Conservation (phyloP, 768 basidiomycete genomes). For the Suillus fuscotomentosus region DNA sequence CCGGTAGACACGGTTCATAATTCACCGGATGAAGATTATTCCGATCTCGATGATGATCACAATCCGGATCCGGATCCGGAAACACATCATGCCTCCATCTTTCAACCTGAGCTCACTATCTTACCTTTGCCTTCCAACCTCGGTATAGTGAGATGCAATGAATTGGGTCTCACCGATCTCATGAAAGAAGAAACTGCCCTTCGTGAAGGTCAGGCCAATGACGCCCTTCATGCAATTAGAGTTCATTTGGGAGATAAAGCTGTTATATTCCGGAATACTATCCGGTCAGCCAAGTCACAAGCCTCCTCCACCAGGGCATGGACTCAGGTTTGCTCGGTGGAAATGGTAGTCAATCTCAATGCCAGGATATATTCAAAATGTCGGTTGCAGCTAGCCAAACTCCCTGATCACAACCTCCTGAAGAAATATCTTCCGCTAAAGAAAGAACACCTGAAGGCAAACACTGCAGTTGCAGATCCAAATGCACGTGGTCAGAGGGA, state of each 20-base stretch:
- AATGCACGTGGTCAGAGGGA: constrained; percentile 4
- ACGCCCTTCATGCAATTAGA: constrained; percentile 10
- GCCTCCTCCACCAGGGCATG: background rate
- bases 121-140: constrained; percentile 2
- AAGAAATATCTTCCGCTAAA: background rate
- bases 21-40: background rate
- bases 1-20: too few relatives aligned
- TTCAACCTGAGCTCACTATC: background rate
- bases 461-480: background rate
- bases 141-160: background rate
- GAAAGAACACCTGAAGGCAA: constrained; percentile 3
- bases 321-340: background rate
- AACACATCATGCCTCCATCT: background rate
- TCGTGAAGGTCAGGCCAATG: constrained; percentile 15
- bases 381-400: too few relatives aligned
- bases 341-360: constrained; percentile 1
- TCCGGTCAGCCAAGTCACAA: constrained; percentile 4
- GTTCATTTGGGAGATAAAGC: constrained; percentile 15
- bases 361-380: background rate
- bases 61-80: background rate
- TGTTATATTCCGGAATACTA: constrained; percentile 1
- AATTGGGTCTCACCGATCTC: background rate
- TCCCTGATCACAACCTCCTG: background rate
- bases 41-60: background rate
- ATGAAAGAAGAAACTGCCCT: constrained; percentile 11